Conservation (phyloP, 805 yeast genomes). For the Blastobotrys muscicola region DNA sequence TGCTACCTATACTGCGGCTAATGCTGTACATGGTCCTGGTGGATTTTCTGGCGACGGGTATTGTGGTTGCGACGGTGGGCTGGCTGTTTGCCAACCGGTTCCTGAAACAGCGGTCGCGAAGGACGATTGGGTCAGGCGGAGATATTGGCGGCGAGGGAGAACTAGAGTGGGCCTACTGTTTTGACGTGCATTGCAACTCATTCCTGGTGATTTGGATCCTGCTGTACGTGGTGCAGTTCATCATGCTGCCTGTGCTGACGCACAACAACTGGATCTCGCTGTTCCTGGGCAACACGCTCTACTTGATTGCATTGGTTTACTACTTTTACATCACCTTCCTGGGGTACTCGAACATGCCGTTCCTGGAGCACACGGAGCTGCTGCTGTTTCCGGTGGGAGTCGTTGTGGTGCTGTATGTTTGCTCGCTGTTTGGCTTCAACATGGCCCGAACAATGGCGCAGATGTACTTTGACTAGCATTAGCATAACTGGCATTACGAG, state of each 20-base stretch:
- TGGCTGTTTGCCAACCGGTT: slow-evolving; percentile 67
- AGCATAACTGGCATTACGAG: no score
- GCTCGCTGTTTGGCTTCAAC: slow-evolving; percentile 59
- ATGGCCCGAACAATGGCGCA: slow-evolving; percentile 58
- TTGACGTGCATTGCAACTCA: slow-evolving; percentile 90
- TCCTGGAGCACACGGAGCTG: slow-evolving; percentile 51
- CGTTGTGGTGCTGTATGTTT: slow-evolving; percentile 47
- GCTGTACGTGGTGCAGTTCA: slow-evolving; percentile 63
- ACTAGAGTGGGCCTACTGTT: slow-evolving; percentile 90
- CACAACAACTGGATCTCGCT: slow-evolving; percentile 57
- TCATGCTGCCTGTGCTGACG: slow-evolving; percentile 62
- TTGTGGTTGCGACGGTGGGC: slow-evolving; percentile 55
- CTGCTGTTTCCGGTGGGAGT: slow-evolving; percentile 56
- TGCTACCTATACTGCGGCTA: slow-evolving; percentile 52
- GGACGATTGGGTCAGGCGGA: slow-evolving; percentile 4
- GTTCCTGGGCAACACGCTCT: slow-evolving; percentile 68
- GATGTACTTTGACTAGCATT: slow-evolving; percentile 29
- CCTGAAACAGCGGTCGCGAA: slow-evolving; percentile 27
- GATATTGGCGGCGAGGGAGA: slow-evolving; percentile 31
- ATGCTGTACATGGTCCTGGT: slow-evolving; percentile 75
- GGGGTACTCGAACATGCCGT: slow-evolving; percentile 77
- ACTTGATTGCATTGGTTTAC: slow-evolving; percentile 62
- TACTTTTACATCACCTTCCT: slow-evolving; percentile 75
- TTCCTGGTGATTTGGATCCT: slow-evolving; percentile 71
- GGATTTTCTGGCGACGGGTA: slow-evolving; percentile 68